Evolutionary conservation across 1,139 yeast species (phyloP).

Genomic region (Diutina catenulata): DNA sequence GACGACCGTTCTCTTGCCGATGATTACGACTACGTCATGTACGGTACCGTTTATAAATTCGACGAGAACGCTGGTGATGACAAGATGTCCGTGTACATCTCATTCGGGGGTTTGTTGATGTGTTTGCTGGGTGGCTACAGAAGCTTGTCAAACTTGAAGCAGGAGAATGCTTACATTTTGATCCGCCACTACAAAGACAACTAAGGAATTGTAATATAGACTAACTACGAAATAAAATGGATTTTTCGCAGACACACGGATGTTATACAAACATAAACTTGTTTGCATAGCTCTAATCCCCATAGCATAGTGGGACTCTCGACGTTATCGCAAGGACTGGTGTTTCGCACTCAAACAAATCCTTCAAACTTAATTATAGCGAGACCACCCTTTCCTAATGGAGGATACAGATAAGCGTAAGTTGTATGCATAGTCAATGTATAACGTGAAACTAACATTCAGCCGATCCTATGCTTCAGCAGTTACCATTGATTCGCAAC

Average conservation of each 20-base stretch:
- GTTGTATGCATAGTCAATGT: slow-evolving; percentile 7
- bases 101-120: slow-evolving; percentile 92
- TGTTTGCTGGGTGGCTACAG: slow-evolving; percentile 94
- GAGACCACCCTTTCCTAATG: slow-evolving; percentile 8
- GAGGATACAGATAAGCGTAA: slow-evolving; percentile 15
- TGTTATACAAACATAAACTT: slow-evolving; percentile 8
- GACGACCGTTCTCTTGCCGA: slow-evolving; percentile 84
- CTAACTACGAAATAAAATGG: neutral
- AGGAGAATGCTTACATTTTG: slow-evolving; percentile 84
- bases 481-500: neutral
- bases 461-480: neutral
- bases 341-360: neutral
- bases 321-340: neutral
- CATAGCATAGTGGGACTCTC: neutral
- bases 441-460: neutral
- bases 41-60: slow-evolving; percentile 94
- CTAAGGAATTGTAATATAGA: slow-evolving; percentile 9
- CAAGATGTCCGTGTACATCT: slow-evolving; percentile 76
- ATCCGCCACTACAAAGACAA: slow-evolving; percentile 59
- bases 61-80: slow-evolving; percentile 75
- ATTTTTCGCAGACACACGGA: neutral
- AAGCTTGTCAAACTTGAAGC: slow-evolving; percentile 77
- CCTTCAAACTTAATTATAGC: slow-evolving; percentile 5
- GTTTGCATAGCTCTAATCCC: neutral
- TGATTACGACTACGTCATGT: slow-evolving; percentile 96